Base-by-base conservation (phyloP, 116 monocot genomes). In the Cymodocea nodosa region DNA sequence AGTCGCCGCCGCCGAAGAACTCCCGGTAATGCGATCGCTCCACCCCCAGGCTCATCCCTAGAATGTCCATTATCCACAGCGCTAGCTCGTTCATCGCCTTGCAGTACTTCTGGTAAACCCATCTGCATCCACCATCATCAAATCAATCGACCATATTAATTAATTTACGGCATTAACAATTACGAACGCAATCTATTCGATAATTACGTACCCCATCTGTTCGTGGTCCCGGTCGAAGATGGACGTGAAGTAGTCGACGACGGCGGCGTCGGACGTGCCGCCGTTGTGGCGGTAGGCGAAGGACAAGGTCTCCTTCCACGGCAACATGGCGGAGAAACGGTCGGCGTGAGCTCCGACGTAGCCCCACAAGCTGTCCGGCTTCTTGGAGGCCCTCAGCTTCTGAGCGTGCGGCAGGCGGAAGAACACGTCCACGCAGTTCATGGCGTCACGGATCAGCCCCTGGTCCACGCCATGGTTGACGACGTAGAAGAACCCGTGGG, bases 271-370 rank as follows among this genome's bases (percentile, higher is more conserved):
- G 4, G 65, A 25, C 44, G 36, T 17, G 6, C 24, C 37, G 25
- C 7, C 39, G 36, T 18, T 36, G 12, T 57, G 36, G 53, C 16
- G 11, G 70, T 85, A 77, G 13, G 71, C 83, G 66, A 93, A 88
- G 7, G 93, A 88, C 8, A 93, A 81, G 35, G 93, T 93, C 68
- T 93, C 93, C 81, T 88, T 93, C 93, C 93, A 93, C 0, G 88
- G 93, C 50, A 93, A 62, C 34, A 64, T 78, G 17, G 81, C 61
- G 0, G 81, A 25, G 72, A 93, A 93, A 40, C 93, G 78, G 56
- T 85, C 93, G 35, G 79, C 62, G 66, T 93, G 88, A 20, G 85
- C 93, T 10, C 79, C 89, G 60, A 83, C 64, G 69, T 93, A 93
- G 17, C 93, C 93, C 83, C 79, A 85, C 73, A 88, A 73, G 77